These are phyloP conservation scores for Escallonia rubra DNA, from an alignment of 129 eudicot species.

Conservation along the genomic window DNA sequence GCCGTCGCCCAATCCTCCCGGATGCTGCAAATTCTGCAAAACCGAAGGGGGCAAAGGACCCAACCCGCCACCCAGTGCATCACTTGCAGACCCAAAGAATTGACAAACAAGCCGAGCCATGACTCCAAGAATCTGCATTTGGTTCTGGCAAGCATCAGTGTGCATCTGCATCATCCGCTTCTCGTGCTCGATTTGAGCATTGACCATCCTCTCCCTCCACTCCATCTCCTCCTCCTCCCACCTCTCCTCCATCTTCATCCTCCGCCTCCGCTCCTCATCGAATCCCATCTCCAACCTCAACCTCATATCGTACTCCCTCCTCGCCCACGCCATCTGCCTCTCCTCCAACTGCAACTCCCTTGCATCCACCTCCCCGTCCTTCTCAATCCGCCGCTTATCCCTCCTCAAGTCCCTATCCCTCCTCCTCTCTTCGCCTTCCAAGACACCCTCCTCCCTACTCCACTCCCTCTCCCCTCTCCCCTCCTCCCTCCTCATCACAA, in stretches of 20 bases:
- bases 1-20: conserved; percentile 62
- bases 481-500: conserved; percentile 62
- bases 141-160: conserved; percentile 80
- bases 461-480: conserved; percentile 63
- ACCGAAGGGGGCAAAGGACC: conserved; percentile 59
- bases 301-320: conserved; percentile 48
- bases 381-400: conserved; percentile 20
- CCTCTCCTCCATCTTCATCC: conserved; percentile 78
- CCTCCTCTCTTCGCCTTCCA: conserved; percentile 29
- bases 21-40: conserved; percentile 72
- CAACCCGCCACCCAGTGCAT: conserved; percentile 58
- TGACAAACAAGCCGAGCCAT: conserved; percentile 71
- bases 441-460: conserved; percentile 35
- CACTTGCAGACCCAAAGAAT: conserved; percentile 69
- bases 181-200: conserved; percentile 77
- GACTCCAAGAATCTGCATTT: conserved; percentile 68
- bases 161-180: conserved; percentile 94
- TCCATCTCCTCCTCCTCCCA: conserved; percentile 89
- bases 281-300: conserved; percentile 52
- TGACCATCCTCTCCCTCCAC: conserved; percentile 87
- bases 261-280: conserved; percentile 61
- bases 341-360: conserved; percentile 50
- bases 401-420: conserved; percentile 27
- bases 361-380: conserved; percentile 26
- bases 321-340: conserved; percentile 37